Percentiles rank a stretch among this genome's conserved stretches.
Evolutionary conservation across 1,284 basidiomycete species (phyloP).

Genomic region (Taiwanofungus camphoratus): DNA sequence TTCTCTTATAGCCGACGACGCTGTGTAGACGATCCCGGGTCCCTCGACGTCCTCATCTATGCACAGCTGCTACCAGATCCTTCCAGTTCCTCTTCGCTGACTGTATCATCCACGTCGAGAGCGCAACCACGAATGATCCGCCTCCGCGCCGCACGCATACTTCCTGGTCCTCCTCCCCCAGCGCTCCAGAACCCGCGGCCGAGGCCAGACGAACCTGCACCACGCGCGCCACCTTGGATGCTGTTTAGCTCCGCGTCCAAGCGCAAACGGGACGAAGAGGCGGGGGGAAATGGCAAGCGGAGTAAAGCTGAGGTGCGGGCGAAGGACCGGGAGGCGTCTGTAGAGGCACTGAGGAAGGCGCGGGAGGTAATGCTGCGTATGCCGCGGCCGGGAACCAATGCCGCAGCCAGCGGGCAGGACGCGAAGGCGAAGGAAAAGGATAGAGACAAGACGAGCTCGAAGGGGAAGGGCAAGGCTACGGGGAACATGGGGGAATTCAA

Average conservation of each 20-base stretch:
- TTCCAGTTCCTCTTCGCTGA: background rate
- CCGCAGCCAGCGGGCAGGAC: conserved; percentile 12
- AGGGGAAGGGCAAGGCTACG: conserved; percentile 15
- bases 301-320: conserved; percentile 17
- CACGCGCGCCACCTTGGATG: conserved; percentile 55
- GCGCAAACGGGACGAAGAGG: conserved; percentile 25
- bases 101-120: conserved; percentile 20
- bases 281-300: conserved; percentile 17
- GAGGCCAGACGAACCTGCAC: conserved; percentile 72
- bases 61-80: conserved; percentile 37
- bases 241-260: conserved; percentile 19
- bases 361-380: conserved; percentile 32
- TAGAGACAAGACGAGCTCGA: conserved; percentile 14
- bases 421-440: conserved; percentile 16
- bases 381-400: conserved; percentile 21
- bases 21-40: conserved; percentile 50
- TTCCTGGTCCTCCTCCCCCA: conserved; percentile 33
- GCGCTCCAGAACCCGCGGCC: conserved; percentile 38
- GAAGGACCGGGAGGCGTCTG: conserved; percentile 19
- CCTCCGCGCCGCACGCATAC: conserved; percentile 55
- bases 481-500: conserved; percentile 29
- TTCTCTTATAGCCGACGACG: background rate
- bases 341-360: conserved; percentile 25
- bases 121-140: conserved; percentile 30
- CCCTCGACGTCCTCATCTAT: conserved; percentile 64